These are phyloP conservation scores for Exserohilum rostratum DNA, from an alignment of 2,329 filamentous ascomycete species.

Conservation along the genomic window DNA sequence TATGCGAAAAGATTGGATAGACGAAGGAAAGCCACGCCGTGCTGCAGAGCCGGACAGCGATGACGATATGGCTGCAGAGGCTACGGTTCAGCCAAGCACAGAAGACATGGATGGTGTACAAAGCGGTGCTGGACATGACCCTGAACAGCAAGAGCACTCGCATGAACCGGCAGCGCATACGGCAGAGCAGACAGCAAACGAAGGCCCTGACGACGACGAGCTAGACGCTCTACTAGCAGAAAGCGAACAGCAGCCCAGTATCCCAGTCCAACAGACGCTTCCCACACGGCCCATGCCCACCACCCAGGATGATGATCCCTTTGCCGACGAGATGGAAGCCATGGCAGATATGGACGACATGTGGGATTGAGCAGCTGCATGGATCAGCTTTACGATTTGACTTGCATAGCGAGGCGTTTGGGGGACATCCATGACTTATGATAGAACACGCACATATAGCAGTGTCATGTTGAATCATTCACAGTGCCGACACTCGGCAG, in stretches of 20 bases:
- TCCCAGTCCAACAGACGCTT: slow-evolving; percentile 12
- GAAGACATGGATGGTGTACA: slow-evolving; percentile 22
- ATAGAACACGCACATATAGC: not conserved
- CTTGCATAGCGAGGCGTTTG: slow-evolving; percentile 37
- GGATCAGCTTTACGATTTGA: slow-evolving; percentile 1
- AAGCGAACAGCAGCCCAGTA: slow-evolving; percentile 32
- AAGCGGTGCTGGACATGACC: not conserved
- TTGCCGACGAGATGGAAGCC: slow-evolving; percentile 49
- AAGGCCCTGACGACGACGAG: slow-evolving; percentile 57
- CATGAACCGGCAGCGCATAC: slow-evolving; percentile 23
- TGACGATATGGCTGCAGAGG: slow-evolving; percentile 15
- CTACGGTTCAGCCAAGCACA: slow-evolving; percentile 5
- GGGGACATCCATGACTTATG: not conserved
- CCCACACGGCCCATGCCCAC: slow-evolving; percentile 13
- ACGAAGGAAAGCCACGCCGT: slow-evolving; percentile 68
- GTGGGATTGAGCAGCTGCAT: slow-evolving; percentile 26
- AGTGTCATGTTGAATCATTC: not conserved
- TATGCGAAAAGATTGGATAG: slow-evolving; percentile 81
- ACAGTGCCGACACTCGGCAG: not conserved
- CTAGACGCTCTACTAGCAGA: slow-evolving; percentile 63
- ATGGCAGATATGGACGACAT: slow-evolving; percentile 49
- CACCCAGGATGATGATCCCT: slow-evolving; percentile 42
- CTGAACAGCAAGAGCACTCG: not conserved
- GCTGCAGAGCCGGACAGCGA: slow-evolving; percentile 35
- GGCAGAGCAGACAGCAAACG: slow-evolving; percentile 13